Conservation (phyloP, 1,284 basidiomycete genomes). For the Cryptococcus sp. region DNA sequence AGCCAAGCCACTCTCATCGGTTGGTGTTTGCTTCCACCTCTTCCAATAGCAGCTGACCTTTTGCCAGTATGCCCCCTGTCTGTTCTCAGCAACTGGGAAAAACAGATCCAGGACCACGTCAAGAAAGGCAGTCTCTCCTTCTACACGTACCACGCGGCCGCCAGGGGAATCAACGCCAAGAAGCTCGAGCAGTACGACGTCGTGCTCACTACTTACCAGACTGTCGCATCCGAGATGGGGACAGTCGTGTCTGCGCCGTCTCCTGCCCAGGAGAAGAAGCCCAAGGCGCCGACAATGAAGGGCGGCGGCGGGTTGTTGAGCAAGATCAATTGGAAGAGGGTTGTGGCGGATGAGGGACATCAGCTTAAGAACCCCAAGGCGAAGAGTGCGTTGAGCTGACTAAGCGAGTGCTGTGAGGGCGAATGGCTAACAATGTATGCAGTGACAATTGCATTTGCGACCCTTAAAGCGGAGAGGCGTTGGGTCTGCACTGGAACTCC, state of each 20-base stretch:
- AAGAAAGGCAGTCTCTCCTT: conserved; percentile 56
- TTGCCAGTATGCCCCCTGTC: conserved; percentile 75
- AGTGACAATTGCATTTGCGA: conserved; percentile 66
- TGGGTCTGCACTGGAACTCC: conserved; percentile 73
- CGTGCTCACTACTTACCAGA: conserved; percentile 87
- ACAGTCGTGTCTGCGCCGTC: conserved; percentile 2
- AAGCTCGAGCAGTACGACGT: conserved; percentile 69
- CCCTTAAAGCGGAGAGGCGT: conserved; percentile 66
- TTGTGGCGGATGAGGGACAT: conserved; percentile 86
- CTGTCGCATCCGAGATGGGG: conserved; percentile 42
- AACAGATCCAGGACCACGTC: conserved; percentile 78
- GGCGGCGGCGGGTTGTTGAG: conserved; percentile 59
- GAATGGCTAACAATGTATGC: conserved; percentile 2
- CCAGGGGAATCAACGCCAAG: conserved; percentile 59
- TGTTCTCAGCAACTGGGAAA: conserved; percentile 85
- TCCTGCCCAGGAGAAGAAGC: conserved; percentile 11
- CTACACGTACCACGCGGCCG: conserved; percentile 64
- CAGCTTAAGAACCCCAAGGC: conserved; percentile 78
- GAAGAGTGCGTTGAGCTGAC: conserved; percentile 55
- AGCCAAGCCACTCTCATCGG: conserved; percentile 71
- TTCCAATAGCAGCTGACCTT: background rate
- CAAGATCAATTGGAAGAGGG: conserved; percentile 74
- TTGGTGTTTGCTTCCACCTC: conserved; percentile 40
- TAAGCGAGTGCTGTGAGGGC: too few species aligned
- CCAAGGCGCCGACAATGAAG: conserved; percentile 35